These are phyloP conservation scores for Xylariaceae sp. DNA, from an alignment of 2,329 filamentous ascomycete species.

Conservation along the genomic window DNA sequence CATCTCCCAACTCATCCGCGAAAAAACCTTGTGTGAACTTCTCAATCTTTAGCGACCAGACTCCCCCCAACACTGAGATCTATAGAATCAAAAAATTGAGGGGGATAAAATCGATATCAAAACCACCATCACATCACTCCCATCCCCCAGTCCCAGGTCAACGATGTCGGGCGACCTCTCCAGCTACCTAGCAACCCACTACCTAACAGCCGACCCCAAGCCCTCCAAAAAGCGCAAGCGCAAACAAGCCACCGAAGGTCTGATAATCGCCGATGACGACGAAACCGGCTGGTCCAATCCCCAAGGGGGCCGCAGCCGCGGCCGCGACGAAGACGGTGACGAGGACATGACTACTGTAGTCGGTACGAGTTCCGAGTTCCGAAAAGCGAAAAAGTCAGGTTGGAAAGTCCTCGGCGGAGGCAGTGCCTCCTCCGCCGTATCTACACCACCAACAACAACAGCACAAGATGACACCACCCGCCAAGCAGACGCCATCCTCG, in stretches of 20 bases:
- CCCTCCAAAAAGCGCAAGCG: conserved; percentile 59
- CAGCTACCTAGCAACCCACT: conserved; percentile 85
- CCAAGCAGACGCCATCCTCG: conserved; percentile 66
- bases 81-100: background rate
- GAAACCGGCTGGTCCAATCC: conserved; percentile 47
- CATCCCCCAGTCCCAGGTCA: conserved; percentile 1
- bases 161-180: conserved; percentile 59
- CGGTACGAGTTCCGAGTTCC: conserved; percentile 56
- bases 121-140: background rate
- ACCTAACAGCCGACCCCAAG: conserved; percentile 60
- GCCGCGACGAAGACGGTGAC: conserved; percentile 51
- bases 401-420: conserved; percentile 66
- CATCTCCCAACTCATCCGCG: background rate
- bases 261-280: conserved; percentile 61
- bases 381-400: conserved; percentile 67
- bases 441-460: conserved; percentile 34
- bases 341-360: conserved; percentile 38
- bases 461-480: conserved; percentile 48
- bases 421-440: conserved; percentile 29
- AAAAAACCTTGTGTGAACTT: background rate
- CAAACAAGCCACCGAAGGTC: conserved; percentile 48
- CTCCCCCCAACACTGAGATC: background rate
- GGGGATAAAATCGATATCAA: background rate
- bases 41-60: background rate
- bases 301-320: conserved; percentile 41